Conservation (phyloP, 179 eudicot species). For the Patellifolia procumbens region DNA sequence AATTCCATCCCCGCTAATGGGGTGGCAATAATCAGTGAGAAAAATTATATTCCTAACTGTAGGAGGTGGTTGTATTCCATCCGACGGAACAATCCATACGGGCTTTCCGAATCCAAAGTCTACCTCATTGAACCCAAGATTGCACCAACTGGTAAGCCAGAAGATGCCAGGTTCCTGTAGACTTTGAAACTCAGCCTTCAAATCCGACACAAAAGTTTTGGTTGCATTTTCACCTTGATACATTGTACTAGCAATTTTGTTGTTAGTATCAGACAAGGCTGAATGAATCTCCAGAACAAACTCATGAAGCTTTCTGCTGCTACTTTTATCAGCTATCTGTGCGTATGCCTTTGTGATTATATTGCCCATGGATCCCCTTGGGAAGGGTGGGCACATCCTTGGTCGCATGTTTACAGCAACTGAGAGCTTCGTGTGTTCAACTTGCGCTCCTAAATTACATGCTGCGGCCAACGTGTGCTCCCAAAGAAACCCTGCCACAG, state of each 20-base stretch:
- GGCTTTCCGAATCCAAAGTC: conserved; percentile 26
- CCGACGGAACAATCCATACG: conserved; percentile 7
- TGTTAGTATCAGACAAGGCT: background rate
- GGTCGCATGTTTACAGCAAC: conserved; percentile 17
- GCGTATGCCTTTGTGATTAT: background rate
- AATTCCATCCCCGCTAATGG: conserved; percentile 3
- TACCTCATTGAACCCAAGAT: conserved; percentile 12
- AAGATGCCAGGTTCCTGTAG: conserved; percentile 3
- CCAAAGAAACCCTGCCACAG: conserved; percentile 5
- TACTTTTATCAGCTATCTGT: background rate
- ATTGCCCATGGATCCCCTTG: conserved; percentile 16
- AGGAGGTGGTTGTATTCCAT: background rate
- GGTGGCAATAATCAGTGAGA: conserved; percentile 13
- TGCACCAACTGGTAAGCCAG: conserved; percentile 23
- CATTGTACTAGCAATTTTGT: background rate
- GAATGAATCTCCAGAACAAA: conserved; percentile 12
- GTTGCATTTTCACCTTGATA: conserved; percentile 1
- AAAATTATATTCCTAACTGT: background rate
- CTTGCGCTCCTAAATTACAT: background rate
- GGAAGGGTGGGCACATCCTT: conserved; percentile 14
- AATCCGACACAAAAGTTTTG: background rate
- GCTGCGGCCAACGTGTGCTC: background rate
- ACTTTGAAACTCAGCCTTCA: background rate
- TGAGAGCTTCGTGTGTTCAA: background rate
- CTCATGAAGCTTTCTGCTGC: background rate